Evolutionary conservation across 75 land plant genomes (phyloP), one percentile per base, ranked within the genome.

Genomic region (Sequoiadendron giganteum): DNA sequence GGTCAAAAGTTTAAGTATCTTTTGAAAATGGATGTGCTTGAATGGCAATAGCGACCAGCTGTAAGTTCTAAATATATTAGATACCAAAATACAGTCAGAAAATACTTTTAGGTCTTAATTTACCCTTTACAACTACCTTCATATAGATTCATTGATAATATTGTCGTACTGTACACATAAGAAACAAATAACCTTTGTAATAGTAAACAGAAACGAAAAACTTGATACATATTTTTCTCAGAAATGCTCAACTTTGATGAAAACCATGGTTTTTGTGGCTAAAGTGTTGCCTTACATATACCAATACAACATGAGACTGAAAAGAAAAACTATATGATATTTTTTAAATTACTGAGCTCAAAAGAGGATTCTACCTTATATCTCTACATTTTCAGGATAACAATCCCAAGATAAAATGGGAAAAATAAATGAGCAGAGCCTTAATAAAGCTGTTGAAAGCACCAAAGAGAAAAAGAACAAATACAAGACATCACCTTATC

Each of bases 401-500:
- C 36, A 73, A 73, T 30, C 76, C 36, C 76, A 73, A 32, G 76
- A 73, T 73, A 73, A 73, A 73, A 32, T 73, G 36, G 76, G 36
- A 73, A 73, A 73, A 73, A 73, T 1, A 73, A 30, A 13, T 32
- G 32, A 73, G 32, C 36, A 32, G 32, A 32, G 38, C 76, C 76
- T 73, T 32, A 73, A 73, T 47, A 72, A 25, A 43, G 38, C 4
- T 9, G 30, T 15, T 28, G 61, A 28, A 70, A 30, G 13, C 36
- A 19, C n/a, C 56, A 68, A 55, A 81, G 56, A 39, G 28, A 47
- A 85, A 25, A 47, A 39, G 83, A 52, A 39, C 85, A 52, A 49
- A 75, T 30, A 85, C 0, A 49, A 49, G 21, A 34, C 56, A 32
- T 28, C 65, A 97, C 99, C 97, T 97, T 96, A 85, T 96, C 97